These are phyloP conservation scores for Eucalyptus sp. DNA, from an alignment of 345 rosid species.

Conservation along the genomic window DNA sequence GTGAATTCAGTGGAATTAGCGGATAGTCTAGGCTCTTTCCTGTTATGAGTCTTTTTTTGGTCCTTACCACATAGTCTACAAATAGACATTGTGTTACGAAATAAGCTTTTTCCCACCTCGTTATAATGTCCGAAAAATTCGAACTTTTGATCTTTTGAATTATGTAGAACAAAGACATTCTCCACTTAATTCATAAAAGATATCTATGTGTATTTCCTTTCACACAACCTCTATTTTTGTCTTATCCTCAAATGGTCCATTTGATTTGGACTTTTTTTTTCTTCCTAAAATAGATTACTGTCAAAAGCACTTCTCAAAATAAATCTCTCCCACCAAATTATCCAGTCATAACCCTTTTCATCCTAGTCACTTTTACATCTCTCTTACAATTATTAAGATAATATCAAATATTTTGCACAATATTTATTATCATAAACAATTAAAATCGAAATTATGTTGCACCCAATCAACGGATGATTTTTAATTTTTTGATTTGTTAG, in stretches of 20 bases:
- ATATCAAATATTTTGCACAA: neutral
- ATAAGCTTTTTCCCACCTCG: neutral
- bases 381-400: neutral
- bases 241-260: neutral
- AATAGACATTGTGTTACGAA: neutral
- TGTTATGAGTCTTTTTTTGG: neutral
- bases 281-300: neutral
- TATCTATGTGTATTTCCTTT: neutral
- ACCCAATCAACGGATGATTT: neutral
- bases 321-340: neutral
- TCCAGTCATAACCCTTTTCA: neutral
- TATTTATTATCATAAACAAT: neutral
- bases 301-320: neutral
- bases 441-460: neutral
- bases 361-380: neutral
- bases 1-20: neutral
- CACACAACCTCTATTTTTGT: neutral
- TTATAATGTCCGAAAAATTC: neutral
- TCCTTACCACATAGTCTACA: neutral
- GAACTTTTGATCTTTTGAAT: neutral
- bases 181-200: neutral
- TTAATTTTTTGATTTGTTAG: neutral
- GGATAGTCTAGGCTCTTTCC: neutral
- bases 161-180: neutral
- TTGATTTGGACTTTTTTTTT: neutral